Conservation (phyloP, 108 stramenopile genomes). For the Asterionellopsis glacialis region DNA sequence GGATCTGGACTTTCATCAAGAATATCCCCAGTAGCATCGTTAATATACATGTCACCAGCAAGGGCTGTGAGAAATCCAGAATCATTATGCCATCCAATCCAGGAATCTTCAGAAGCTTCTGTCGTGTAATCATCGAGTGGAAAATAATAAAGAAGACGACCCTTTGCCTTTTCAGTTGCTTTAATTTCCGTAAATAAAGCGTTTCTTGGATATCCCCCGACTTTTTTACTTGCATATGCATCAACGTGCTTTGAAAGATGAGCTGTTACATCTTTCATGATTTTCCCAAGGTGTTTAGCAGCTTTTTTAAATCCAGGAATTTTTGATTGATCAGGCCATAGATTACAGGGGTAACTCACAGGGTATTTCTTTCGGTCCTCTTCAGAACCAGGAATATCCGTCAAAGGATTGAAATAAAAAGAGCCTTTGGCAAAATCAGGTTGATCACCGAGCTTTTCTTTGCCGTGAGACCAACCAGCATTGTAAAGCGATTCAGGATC, state of each 20-base stretch:
- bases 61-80: slow-evolving; percentile 89
- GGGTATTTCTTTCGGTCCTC: slow-evolving; percentile 74
- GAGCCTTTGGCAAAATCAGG: slow-evolving; percentile 86
- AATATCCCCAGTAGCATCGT: slow-evolving; percentile 56
- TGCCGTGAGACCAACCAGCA: slow-evolving; percentile 90
- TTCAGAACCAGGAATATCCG: slow-evolving; percentile 72
- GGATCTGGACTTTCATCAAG: slow-evolving; percentile 51
- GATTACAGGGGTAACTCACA: slow-evolving; percentile 79
- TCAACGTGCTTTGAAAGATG: slow-evolving; percentile 70
- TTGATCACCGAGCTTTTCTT: slow-evolving; percentile 83
- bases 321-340: slow-evolving; percentile 66
- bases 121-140: slow-evolving; percentile 37
- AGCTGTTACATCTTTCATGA: slow-evolving; percentile 73
- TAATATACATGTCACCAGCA: slow-evolving; percentile 81
- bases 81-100: slow-evolving; percentile 96
- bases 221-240: slow-evolving; percentile 31
- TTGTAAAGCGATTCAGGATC: slow-evolving; percentile 79
- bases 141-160: slow-evolving; percentile 88
- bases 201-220: slow-evolving; percentile 22
- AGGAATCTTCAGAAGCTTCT: slow-evolving; percentile 49
- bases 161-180: slow-evolving; percentile 86
- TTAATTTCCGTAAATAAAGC: slow-evolving; percentile 50
- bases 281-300: slow-evolving; percentile 57
- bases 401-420: slow-evolving; percentile 85
- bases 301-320: slow-evolving; percentile 49